Percentiles rank a stretch among this genome's conserved stretches.
Evolutionary conservation across 2,329 filamentous ascomycete species (phyloP).

Genomic region (Xylaria sp.): DNA sequence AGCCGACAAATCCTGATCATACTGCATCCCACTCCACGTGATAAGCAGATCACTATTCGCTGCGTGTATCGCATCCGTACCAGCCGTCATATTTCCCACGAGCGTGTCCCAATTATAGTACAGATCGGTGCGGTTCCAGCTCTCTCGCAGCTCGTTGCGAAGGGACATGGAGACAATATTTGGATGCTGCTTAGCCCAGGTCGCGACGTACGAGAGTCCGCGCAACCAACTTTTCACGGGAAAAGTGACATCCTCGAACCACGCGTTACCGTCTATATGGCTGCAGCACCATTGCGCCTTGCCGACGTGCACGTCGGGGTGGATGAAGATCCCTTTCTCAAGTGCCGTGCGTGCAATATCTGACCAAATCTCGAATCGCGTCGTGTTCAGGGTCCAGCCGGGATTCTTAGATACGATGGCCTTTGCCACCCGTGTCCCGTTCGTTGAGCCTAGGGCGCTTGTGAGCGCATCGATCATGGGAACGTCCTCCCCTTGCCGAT

Average conservation of each 20-base stretch:
- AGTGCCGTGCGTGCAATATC: conserved; percentile 50
- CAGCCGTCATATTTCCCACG: conserved; percentile 56
- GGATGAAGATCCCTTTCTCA: conserved; percentile 51
- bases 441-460: conserved; percentile 55
- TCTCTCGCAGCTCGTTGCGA: conserved; percentile 55
- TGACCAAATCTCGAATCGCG: conserved; percentile 56
- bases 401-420: conserved; percentile 62
- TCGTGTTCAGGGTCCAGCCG: conserved; percentile 58
- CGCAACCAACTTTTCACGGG: conserved; percentile 63
- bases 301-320: conserved; percentile 54
- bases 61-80: conserved; percentile 55
- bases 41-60: conserved; percentile 58
- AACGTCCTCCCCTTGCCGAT: conserved; percentile 52
- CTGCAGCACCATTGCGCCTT: conserved; percentile 59
- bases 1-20: conserved; percentile 57
- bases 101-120: conserved; percentile 59
- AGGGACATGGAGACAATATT: conserved; percentile 55
- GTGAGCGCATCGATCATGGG: conserved; percentile 52
- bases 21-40: conserved; percentile 61
- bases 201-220: conserved; percentile 62
- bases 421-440: conserved; percentile 58
- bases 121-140: conserved; percentile 49
- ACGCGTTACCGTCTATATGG: conserved; percentile 61
- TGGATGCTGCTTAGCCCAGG: conserved; percentile 54
- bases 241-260: conserved; percentile 67